Evolutionary conservation across 495 filamentous ascomycete genomes (phyloP), one percentile per base, ranked within the genome.

Genomic region (Xylaria palmicola): DNA sequence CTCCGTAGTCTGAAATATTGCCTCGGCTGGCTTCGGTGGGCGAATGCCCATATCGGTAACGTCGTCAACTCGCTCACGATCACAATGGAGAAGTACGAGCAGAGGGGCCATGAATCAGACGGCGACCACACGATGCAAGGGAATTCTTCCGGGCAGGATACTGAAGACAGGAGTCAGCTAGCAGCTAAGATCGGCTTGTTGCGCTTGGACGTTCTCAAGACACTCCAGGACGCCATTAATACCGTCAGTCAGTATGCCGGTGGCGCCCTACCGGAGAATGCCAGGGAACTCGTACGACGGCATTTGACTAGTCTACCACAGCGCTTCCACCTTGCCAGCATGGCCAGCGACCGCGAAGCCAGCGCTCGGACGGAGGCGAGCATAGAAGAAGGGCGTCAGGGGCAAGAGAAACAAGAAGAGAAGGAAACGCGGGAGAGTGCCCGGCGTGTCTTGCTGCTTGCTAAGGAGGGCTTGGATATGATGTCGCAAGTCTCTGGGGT

Each of bases 401-500:
- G 43, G n/a, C 61, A 65, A 17, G 70, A 74, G 65, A 63, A 68
- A 48, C 53, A 43, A 24, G 61, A 68, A 30, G 70, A 74, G 63
- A 78, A 69, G 37, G 71, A 72, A 50, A 74, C 63, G 19, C 72
- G 74, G 3, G 75, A 82, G 15, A 75, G 81, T 19, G 90, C 90
- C 3, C 84, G 88, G 60, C 76, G 86, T 15, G 91, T 92, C 34
- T 66, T 97, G 10, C 85, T 92, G 0, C 83, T 98, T 30, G 92
- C 91, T 2, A 88, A 88, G 60, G 92, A 96, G 71, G 90, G 91
- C 2, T 80, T 98, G 22, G 90, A 95, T 63, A 93, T 96, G 84
- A 89, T 97, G 82, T 79, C 82, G 0, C 89, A 95, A 69, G 91
- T 98, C 41, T 90, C 84, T 24, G 85, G 84, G 0, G 87, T 93